phyloP scores from a whole-genome alignment of 164 flowering plant genomes.

The Liquidambar formosana region DNA sequence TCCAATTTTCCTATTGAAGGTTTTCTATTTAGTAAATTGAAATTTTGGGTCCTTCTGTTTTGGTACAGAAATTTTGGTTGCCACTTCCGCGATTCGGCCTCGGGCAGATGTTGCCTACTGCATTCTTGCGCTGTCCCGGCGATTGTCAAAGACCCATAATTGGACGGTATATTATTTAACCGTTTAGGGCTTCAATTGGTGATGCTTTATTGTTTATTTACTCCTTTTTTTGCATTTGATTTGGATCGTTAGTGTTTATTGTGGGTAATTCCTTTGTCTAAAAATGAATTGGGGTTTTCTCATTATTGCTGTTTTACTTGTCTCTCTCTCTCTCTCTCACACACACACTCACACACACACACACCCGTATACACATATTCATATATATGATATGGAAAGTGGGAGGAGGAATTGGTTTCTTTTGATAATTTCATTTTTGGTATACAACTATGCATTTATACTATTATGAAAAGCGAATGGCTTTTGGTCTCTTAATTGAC shows the following conservation, averaged over 20 bases:
- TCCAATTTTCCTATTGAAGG: neutral
- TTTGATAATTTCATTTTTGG: no score
- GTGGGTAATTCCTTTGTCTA: slow-evolving; percentile 2
- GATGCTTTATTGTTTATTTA: slow-evolving; percentile 1
- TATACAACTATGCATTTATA: no score
- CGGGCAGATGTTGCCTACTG: slow-evolving; percentile 96
- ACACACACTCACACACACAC: no score
- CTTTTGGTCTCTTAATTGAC: no score
- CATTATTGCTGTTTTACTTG: neutral
- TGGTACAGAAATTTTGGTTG: slow-evolving; percentile 69
- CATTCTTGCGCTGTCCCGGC: slow-evolving; percentile 74
- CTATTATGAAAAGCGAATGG: no score
- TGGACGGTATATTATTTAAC: slow-evolving; percentile 69
- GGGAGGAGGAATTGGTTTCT: no score
- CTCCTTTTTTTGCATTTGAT: neutral
- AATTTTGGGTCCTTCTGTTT: slow-evolving; percentile 5
- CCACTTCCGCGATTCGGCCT: slow-evolving; percentile 83
- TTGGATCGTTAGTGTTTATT: neutral
- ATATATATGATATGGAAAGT: no score
- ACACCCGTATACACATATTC: no score
- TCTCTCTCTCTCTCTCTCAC: no score
- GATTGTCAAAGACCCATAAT: slow-evolving; percentile 87
- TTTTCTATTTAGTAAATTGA: slow-evolving; percentile 1
- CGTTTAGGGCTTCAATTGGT: neutral
- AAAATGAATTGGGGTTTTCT: neutral